Base-by-base conservation (phyloP, 116 monocot species). In the Thalassia testudinum region DNA sequence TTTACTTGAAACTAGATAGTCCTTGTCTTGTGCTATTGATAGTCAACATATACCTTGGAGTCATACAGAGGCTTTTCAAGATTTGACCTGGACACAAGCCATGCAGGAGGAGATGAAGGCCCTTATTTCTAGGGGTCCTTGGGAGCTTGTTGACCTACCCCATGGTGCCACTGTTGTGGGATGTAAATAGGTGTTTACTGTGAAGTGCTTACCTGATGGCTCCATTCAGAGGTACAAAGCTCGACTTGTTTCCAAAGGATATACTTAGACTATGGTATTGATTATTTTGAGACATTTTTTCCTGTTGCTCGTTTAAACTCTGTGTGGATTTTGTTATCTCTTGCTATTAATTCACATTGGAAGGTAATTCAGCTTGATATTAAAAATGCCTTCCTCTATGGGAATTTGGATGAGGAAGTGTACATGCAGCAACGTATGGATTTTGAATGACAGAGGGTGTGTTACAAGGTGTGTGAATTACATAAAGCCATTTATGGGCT, bases 371-470 rank as follows among this genome's bases (percentile, higher is more conserved):
- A 54, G 29, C 16, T 54, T 23, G 54, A 54, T 30, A 27, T 57
- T 20, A 57, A 57, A 15, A 42, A 57, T 57, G 7, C 21, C 16
- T 57, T 57, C 21, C 22, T 57, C 19, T 40, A 57, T 57, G 57
- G 57, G 21, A 38, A 57, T 23, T 15, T 57, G 2, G 2, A 42
- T 2, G 57, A 57, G 21, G 1, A 57, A 24, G 57, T 57, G 7
- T 42, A 57, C 34, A 57, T 57, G 57, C 11, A 37, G 22, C 40
- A 23, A 38, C 57, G 21, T 1, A 37, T 21, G 17, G n/a, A 11
- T 8, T 40, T 16, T 11, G 3, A 11, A 1, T 19, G 4, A 5
- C 0, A 23, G 38, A 12, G 38, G 38, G 38, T 18, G 19, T 7
- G 15, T 45, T 16, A 15, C 45, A 3, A 10, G 12, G 57, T 57